A percentile compares a stretch with the other conserved stretches of the same genome.
Evolutionary conservation across 2,329 filamentous ascomycete species (phyloP).

Genomic region (Pyrenophora seminiperda): DNA sequence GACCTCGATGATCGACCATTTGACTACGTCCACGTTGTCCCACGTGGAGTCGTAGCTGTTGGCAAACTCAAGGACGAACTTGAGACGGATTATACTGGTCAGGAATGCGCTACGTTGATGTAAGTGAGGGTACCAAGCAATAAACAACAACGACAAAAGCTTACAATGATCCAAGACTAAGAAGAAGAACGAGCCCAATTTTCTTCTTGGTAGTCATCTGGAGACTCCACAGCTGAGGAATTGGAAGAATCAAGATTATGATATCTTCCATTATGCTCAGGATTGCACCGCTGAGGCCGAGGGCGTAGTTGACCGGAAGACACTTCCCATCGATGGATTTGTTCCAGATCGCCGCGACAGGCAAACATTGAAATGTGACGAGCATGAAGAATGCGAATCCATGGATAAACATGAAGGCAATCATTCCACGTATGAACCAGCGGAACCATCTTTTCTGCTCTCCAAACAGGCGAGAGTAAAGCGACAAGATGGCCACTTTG

Average conservation of each 20-base stretch:
- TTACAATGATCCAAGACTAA: slow-evolving; percentile 23
- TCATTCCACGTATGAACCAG: slow-evolving; percentile 19
- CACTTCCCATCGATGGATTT: slow-evolving; percentile 20
- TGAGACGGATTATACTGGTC: slow-evolving; percentile 23
- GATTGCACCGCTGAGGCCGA: slow-evolving; percentile 19
- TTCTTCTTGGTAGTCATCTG: slow-evolving; percentile 23
- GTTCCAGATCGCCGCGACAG: slow-evolving; percentile 21
- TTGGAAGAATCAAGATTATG: slow-evolving; percentile 22
- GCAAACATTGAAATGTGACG: slow-evolving; percentile 20
- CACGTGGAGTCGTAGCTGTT: slow-evolving; percentile 22
- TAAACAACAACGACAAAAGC: background rate
- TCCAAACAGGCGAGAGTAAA: slow-evolving; percentile 19
- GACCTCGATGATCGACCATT: slow-evolving; percentile 26
- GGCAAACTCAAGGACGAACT: slow-evolving; percentile 19
- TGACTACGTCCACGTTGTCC: slow-evolving; percentile 26
- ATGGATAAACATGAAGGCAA: slow-evolving; percentile 21
- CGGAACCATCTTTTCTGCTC: slow-evolving; percentile 18
- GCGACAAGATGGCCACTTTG: slow-evolving; percentile 19
- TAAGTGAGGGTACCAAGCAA: slow-evolving; percentile 4
- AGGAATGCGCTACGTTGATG: slow-evolving; percentile 14
- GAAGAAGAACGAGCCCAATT: slow-evolving; percentile 14
- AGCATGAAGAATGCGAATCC: slow-evolving; percentile 21
- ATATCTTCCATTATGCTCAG: slow-evolving; percentile 21
- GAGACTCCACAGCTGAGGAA: slow-evolving; percentile 20
- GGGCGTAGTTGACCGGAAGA: slow-evolving; percentile 13